phyloP scores from a whole-genome alignment of 176 grass and related monocot genomes.

The Carex parvula region DNA sequence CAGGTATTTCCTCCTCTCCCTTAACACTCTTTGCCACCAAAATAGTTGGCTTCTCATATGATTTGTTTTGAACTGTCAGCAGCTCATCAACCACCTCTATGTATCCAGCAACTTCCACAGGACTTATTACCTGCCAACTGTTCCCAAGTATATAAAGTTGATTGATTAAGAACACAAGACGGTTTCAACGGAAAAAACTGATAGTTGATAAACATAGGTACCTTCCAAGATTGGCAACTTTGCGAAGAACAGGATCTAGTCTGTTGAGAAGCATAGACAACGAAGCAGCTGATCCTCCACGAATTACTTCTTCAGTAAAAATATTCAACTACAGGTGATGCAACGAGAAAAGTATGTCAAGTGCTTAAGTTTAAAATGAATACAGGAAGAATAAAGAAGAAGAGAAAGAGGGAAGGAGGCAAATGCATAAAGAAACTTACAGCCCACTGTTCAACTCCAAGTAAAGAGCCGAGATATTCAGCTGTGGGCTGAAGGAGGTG shows the following conservation, averaged over 20 bases:
- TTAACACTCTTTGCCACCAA: slow-evolving; percentile 91
- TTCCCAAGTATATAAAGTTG: slow-evolving; percentile 30
- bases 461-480: slow-evolving; percentile 91
- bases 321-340: slow-evolving; percentile 53
- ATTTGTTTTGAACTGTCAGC: slow-evolving; percentile 75
- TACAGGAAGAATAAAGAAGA: slow-evolving; percentile 22
- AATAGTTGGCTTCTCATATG: slow-evolving; percentile 75
- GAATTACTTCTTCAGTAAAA: slow-evolving; percentile 99
- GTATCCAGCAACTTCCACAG: slow-evolving; percentile 85
- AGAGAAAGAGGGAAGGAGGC: slow-evolving; percentile 19
- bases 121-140: slow-evolving; percentile 99
- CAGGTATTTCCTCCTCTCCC: slow-evolving; percentile 95
- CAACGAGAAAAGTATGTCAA: not conserved
- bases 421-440: slow-evolving; percentile 52
- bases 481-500: slow-evolving; percentile 85
- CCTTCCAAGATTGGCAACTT: slow-evolving; percentile 83
- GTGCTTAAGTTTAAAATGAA: not conserved
- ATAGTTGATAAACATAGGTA: slow-evolving; percentile 28
- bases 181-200: not conserved
- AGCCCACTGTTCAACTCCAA: slow-evolving; percentile 67
- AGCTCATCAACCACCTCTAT: slow-evolving; percentile 72
- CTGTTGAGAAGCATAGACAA: slow-evolving; percentile 94
- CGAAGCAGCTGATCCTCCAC: slow-evolving; percentile 88
- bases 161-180: slow-evolving; percentile 29
- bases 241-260: slow-evolving; percentile 90